These are phyloP conservation scores for Tulasnella sp. DNA, from an alignment of 768 basidiomycete species.

Conservation along the genomic window DNA sequence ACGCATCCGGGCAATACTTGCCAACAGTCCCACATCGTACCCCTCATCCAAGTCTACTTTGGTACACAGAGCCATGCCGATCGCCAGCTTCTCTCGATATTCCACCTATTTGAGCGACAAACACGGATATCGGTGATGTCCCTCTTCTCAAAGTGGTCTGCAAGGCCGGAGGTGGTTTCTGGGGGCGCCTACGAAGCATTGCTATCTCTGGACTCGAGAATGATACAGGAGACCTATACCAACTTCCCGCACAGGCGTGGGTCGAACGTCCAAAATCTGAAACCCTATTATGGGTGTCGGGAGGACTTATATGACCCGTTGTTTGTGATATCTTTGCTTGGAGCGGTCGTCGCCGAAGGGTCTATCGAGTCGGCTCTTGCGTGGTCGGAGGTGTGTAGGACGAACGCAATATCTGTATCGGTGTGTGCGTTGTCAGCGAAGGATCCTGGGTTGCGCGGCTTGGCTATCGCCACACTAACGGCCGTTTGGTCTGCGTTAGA, in stretches of 20 bases:
- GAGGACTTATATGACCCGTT: constrained; percentile 63
- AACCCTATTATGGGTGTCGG: constrained; percentile 19
- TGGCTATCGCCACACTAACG: constrained; percentile 50
- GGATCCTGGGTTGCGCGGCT: constrained; percentile 43
- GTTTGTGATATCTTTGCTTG: constrained; percentile 57
- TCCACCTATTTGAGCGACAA: constrained; percentile 64
- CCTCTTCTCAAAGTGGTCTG: constrained; percentile 56
- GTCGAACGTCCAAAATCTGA: constrained; percentile 30
- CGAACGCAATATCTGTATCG: constrained; percentile 61
- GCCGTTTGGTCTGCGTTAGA: constrained; percentile 48
- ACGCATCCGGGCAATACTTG: constrained; percentile 73
- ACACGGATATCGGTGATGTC: constrained; percentile 51
- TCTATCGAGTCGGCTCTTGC: constrained; percentile 39
- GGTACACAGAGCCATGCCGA: constrained; percentile 62
- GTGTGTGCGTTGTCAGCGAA: constrained; percentile 61
- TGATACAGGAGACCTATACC: constrained; percentile 58
- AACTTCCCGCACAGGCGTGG: constrained; percentile 56
- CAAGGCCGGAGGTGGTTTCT: constrained; percentile 33
- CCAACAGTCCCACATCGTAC: constrained; percentile 71
- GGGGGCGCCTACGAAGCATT: constrained; percentile 49
- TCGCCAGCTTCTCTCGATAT: constrained; percentile 53
- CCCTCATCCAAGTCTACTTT: constrained; percentile 58
- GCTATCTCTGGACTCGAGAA: constrained; percentile 52
- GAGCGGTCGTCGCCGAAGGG: constrained; percentile 48
- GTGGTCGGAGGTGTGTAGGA: constrained; percentile 83